Percentiles rank a stretch among this genome's conserved stretches.
Conservation (phyloP, 306 rosid species). For the Cajanus cajan region DNA sequence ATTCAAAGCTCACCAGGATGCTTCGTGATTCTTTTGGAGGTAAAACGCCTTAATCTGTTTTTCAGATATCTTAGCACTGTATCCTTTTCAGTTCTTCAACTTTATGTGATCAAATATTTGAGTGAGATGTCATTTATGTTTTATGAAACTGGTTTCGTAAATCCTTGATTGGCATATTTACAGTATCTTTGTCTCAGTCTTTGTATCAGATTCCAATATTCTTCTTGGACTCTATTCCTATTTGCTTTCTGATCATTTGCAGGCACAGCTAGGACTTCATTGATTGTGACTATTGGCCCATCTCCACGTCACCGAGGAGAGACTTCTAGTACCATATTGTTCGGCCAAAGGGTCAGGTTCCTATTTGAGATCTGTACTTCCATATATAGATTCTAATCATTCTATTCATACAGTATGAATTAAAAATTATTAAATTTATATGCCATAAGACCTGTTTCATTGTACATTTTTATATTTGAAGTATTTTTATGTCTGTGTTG, state of each 20-base stretch:
- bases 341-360: constrained; percentile 91
- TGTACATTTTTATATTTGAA: constrained; percentile 13
- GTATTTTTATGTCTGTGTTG: constrained; percentile 4
- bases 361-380: constrained; percentile 13
- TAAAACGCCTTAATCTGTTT: constrained; percentile 36
- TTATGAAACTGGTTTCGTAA: constrained; percentile 20
- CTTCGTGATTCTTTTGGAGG: constrained; percentile 98
- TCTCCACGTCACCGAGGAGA: constrained; percentile 99
- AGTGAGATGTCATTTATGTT: constrained; percentile 25
- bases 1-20: constrained; percentile 96
- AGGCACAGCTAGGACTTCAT: constrained; percentile 98
- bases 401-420: constrained; percentile 9
- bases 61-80: constrained; percentile 19
- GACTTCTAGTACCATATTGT: constrained; percentile 89
- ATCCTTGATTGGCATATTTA: constrained; percentile 23
- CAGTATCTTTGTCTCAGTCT: not conserved
- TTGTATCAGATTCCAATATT: not conserved
- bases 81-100: not conserved
- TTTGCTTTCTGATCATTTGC: constrained; percentile 27
- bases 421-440: not conserved
- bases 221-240: constrained; percentile 3
- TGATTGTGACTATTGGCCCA: constrained; percentile 95
- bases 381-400: not conserved
- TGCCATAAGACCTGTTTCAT: not conserved
- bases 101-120: not conserved